These are phyloP conservation scores for Wickerhamiella allomyrinae DNA, from an alignment of 805 yeast genomes.

Conservation along the genomic window DNA sequence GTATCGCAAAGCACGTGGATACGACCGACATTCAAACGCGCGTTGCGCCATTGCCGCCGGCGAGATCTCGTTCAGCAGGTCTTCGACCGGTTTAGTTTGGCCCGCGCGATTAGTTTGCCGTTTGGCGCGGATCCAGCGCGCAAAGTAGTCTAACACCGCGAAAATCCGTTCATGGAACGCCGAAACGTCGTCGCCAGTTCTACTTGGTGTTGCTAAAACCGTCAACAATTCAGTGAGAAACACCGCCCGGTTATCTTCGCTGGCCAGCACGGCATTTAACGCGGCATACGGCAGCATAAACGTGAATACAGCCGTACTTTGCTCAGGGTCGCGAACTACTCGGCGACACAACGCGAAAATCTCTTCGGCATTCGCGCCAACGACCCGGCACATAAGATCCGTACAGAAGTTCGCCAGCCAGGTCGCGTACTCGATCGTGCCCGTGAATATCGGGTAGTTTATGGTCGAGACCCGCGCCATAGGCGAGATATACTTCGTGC, in stretches of 20 bases:
- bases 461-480: constrained; percentile 14
- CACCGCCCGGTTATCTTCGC: constrained; percentile 29
- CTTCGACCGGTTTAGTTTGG: constrained; percentile 7
- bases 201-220: constrained; percentile 38
- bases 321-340: constrained; percentile 53
- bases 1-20: constrained; percentile 75
- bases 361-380: constrained; percentile 26
- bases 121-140: constrained; percentile 44
- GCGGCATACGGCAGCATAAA: constrained; percentile 67
- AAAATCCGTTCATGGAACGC: constrained; percentile 67
- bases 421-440: constrained; percentile 27
- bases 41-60: constrained; percentile 58
- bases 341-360: constrained; percentile 52
- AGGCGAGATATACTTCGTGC: background rate
- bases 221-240: constrained; percentile 45
- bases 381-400: constrained; percentile 39
- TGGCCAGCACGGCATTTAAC: constrained; percentile 44
- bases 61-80: constrained; percentile 30
- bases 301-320: constrained; percentile 40
- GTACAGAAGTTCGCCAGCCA: constrained; percentile 67
- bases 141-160: constrained; percentile 66
- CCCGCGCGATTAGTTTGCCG: constrained; percentile 9
- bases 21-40: constrained; percentile 71
- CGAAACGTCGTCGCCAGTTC: constrained; percentile 36
- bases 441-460: constrained; percentile 54